Evolutionary conservation across 2,329 filamentous ascomycete genomes (phyloP).

Genomic region (Aspergillus fumigatus): DNA sequence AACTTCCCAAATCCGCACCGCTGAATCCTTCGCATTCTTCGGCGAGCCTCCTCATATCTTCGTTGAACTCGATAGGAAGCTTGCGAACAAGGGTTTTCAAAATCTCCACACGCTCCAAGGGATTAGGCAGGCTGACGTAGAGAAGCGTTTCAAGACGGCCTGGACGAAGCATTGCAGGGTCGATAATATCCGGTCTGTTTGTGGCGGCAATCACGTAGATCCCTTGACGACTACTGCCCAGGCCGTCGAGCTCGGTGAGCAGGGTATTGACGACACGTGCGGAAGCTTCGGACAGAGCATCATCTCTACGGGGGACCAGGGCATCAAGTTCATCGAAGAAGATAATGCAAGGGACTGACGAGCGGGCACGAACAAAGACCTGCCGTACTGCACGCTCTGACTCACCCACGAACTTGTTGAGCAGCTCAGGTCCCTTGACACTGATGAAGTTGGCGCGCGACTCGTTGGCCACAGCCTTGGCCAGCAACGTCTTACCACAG

Average conservation of each 20-base stretch:
- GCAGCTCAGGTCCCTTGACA: slow-evolving; percentile 89
- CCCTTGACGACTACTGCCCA: slow-evolving; percentile 66
- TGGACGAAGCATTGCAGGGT: slow-evolving; percentile 88
- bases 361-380: slow-evolving; percentile 82
- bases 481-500: slow-evolving; percentile 93
- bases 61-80: slow-evolving; percentile 48
- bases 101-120: slow-evolving; percentile 79
- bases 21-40: slow-evolving; percentile 74
- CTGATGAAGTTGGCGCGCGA: slow-evolving; percentile 97
- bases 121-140: slow-evolving; percentile 79
- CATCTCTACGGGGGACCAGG: slow-evolving; percentile 78
- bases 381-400: slow-evolving; percentile 89
- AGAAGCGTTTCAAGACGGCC: slow-evolving; percentile 84
- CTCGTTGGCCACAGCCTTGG: slow-evolving; percentile 93
- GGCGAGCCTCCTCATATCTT: slow-evolving; percentile 61
- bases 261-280: slow-evolving; percentile 91
- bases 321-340: slow-evolving; percentile 99
- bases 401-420: slow-evolving; percentile 98
- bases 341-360: slow-evolving; percentile 84
- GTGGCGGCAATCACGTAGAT: slow-evolving; percentile 95
- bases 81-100: slow-evolving; percentile 60
- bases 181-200: slow-evolving; percentile 93
- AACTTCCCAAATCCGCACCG: slow-evolving; percentile 58
- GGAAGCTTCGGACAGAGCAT: slow-evolving; percentile 72
- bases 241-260: slow-evolving; percentile 87